Evolutionary conservation across 495 filamentous ascomycete species (phyloP).

Genomic region (Lophium mytilinum): DNA sequence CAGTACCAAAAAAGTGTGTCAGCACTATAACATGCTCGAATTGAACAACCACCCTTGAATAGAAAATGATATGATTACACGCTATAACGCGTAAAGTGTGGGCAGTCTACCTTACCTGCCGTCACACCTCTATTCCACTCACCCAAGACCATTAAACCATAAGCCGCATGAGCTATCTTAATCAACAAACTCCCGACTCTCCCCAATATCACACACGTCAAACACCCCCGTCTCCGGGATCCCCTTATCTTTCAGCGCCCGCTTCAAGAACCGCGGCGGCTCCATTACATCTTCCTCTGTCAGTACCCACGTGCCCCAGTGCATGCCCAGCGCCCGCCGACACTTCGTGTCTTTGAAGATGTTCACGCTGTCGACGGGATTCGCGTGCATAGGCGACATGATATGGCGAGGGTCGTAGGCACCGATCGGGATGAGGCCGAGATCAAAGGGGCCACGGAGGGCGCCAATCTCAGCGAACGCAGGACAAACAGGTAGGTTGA

Average conservation of each 20-base stretch:
- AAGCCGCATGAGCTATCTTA: background rate
- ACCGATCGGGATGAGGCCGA: slow-evolving; percentile 91
- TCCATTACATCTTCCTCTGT: slow-evolving; percentile 81
- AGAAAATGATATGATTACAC: too few species aligned
- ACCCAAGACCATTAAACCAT: too few species aligned
- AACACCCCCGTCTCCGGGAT: slow-evolving; percentile 71
- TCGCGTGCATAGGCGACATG: slow-evolving; percentile 64
- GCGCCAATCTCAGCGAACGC: slow-evolving; percentile 83
- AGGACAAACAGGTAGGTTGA: slow-evolving; percentile 68
- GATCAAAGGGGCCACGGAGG: slow-evolving; percentile 77
- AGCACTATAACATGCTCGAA: too few species aligned
- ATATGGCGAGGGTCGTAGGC: slow-evolving; percentile 70
- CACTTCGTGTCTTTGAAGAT: slow-evolving; percentile 88
- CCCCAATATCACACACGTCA: slow-evolving; percentile 81
- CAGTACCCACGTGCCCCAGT: slow-evolving; percentile 88
- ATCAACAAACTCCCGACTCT: slow-evolving; percentile 60
- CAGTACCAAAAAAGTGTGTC: too few species aligned
- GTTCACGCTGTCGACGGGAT: slow-evolving; percentile 80
- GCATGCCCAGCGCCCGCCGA: slow-evolving; percentile 75
- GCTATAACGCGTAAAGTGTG: too few species aligned
- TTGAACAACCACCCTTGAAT: too few species aligned
- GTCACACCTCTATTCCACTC: too few species aligned
- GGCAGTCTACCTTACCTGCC: too few species aligned
- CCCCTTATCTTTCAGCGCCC: slow-evolving; percentile 63
- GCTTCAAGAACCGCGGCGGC: slow-evolving; percentile 65